Conservation (phyloP, 2,329 filamentous ascomycete genomes). For the Ceratocystis cubensis region DNA sequence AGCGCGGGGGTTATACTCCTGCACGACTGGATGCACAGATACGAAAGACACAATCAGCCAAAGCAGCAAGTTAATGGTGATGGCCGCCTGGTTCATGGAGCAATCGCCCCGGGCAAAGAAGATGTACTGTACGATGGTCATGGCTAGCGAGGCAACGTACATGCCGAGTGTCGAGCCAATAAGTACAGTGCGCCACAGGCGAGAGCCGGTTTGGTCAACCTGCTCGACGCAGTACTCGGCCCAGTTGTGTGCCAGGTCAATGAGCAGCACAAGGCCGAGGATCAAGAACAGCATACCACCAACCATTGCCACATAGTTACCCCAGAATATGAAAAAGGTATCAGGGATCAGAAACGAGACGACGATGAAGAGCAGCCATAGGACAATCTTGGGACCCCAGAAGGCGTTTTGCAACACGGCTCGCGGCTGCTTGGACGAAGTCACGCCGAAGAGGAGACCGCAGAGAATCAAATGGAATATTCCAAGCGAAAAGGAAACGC, state of each 20-base stretch:
- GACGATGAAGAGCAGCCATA: constrained; percentile 77
- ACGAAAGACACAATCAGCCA: constrained; percentile 69
- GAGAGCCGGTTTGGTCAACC: constrained; percentile 81
- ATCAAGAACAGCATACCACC: constrained; percentile 89
- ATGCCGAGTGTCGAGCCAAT: constrained; percentile 88
- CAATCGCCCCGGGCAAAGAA: constrained; percentile 79
- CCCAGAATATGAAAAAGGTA: constrained; percentile 87
- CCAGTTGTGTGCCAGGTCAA: constrained; percentile 93
- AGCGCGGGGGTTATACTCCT: constrained; percentile 84
- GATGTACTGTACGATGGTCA: constrained; percentile 94
- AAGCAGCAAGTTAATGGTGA: constrained; percentile 82
- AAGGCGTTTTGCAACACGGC: constrained; percentile 93
- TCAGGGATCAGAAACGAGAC: constrained; percentile 94
- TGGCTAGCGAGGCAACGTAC: constrained; percentile 80
- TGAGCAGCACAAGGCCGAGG: constrained; percentile 78
- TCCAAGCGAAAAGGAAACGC: constrained; percentile 94
- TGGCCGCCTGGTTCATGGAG: constrained; percentile 91
- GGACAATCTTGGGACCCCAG: constrained; percentile 91
- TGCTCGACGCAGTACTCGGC: constrained; percentile 90
- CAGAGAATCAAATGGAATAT: constrained; percentile 85
- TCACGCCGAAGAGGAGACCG: constrained; percentile 72
- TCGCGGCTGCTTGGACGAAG: constrained; percentile 73
- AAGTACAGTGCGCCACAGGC: constrained; percentile 70
- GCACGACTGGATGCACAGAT: constrained; percentile 79
- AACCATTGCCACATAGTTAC: constrained; percentile 80